phyloP scores from a whole-genome alignment of 495 filamentous ascomycete genomes.

The Aspergillus cristatus region DNA sequence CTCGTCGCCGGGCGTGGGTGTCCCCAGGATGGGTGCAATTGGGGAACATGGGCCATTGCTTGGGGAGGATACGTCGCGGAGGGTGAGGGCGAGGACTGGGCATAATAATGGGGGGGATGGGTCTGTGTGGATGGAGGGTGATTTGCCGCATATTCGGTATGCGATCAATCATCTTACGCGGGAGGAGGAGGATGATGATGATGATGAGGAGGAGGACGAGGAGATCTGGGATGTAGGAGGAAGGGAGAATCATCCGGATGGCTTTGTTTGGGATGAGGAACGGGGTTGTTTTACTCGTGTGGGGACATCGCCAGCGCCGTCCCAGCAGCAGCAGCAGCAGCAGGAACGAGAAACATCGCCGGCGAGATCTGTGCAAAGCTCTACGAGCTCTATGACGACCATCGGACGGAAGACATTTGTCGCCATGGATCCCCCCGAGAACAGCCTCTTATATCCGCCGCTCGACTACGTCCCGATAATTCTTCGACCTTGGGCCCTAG shows the following conservation, averaged over 20 bases:
- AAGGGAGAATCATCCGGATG: conserved; percentile 37
- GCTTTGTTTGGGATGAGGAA: conserved; percentile 42
- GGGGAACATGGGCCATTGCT: no score
- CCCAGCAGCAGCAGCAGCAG: conserved; percentile 2
- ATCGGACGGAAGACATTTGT: conserved; percentile 43
- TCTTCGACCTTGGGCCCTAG: conserved; percentile 53
- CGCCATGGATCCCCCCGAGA: conserved; percentile 37
- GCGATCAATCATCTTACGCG: conserved; percentile 64
- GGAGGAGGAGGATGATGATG: conserved; percentile 40
- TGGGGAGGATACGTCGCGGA: conserved; percentile 22
- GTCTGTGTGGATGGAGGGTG: conserved; percentile 18
- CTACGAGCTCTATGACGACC: conserved; percentile 4
- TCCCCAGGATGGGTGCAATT: no score
- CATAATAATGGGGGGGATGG: conserved; percentile 19
- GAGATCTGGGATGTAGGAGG: conserved; percentile 14
- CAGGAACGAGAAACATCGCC: conserved; percentile 4
- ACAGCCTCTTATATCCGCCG: conserved; percentile 40
- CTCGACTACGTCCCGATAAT: conserved; percentile 59
- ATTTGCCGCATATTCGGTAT: conserved; percentile 62
- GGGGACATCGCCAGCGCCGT: conserved; percentile 16
- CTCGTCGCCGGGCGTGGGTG: conserved; percentile 10
- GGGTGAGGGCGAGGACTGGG: conserved; percentile 20
- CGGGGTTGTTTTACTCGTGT: conserved; percentile 38
- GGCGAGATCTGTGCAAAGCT: conserved; percentile 16
- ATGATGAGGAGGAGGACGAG: conserved; percentile 43